These are phyloP conservation scores for Dichomitus squalens DNA, from an alignment of 1,284 basidiomycete genomes.

Conservation along the genomic window DNA sequence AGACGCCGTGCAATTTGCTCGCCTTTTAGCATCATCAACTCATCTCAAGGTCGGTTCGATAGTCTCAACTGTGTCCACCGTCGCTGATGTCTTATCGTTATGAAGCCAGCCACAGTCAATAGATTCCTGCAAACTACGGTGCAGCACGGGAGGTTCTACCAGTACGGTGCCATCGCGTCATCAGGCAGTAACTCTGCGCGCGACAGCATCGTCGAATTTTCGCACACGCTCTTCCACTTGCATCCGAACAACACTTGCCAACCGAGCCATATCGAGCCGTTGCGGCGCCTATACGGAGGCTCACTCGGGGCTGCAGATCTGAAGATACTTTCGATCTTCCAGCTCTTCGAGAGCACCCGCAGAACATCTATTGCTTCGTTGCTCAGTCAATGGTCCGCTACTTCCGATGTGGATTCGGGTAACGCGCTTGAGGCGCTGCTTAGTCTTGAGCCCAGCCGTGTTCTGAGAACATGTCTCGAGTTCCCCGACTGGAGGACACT, in stretches of 20 bases:
- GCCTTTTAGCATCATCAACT: slow-evolving; percentile 43
- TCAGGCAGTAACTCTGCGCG: slow-evolving; percentile 28
- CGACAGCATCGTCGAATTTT: slow-evolving; percentile 51
- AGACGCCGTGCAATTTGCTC: slow-evolving; percentile 51
- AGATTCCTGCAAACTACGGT: slow-evolving; percentile 63
- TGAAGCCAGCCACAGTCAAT: slow-evolving; percentile 63
- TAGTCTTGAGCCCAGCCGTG: slow-evolving; percentile 66
- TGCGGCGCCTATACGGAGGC: slow-evolving; percentile 75
- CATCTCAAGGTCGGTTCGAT: slow-evolving; percentile 62
- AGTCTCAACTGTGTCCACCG: background rate
- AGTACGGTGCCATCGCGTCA: slow-evolving; percentile 36
- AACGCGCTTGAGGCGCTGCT: slow-evolving; percentile 67
- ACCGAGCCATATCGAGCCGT: slow-evolving; percentile 76
- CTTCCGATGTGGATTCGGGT: slow-evolving; percentile 42
- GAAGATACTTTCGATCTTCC: slow-evolving; percentile 72
- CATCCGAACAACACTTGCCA: slow-evolving; percentile 85
- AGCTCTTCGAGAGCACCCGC: slow-evolving; percentile 76
- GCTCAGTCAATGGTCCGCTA: slow-evolving; percentile 63
- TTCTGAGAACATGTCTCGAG: slow-evolving; percentile 73
- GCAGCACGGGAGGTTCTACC: slow-evolving; percentile 61
- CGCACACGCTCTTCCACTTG: slow-evolving; percentile 70
- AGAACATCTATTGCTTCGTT: slow-evolving; percentile 66
- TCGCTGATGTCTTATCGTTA: slow-evolving; percentile 5
- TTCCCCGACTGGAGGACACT: slow-evolving; percentile 68
- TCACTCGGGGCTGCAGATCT: slow-evolving; percentile 67